A percentile compares a stretch with the other conserved stretches of the same genome.
These are phyloP conservation scores for Colletotrichum limetticola DNA, from an alignment of 2,329 filamentous ascomycete genomes.

Conservation along the genomic window DNA sequence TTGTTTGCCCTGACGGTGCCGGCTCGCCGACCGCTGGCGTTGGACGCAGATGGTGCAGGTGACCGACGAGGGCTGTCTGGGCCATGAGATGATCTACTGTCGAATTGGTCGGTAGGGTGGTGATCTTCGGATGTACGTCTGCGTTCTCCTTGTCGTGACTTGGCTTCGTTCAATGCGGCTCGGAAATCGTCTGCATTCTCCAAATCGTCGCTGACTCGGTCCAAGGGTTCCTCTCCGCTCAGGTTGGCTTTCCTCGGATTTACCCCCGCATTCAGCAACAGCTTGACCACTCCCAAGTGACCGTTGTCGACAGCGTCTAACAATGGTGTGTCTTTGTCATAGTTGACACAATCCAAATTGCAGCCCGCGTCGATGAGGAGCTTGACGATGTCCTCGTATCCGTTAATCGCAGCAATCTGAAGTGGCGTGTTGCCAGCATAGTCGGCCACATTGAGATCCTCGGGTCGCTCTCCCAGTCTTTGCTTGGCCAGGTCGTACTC, in stretches of 20 bases:
- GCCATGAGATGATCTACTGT: constrained; percentile 63
- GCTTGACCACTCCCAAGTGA: constrained; percentile 86
- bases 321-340: constrained; percentile 91
- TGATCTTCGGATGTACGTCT: constrained; percentile 69
- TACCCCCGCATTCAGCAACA: constrained; percentile 86
- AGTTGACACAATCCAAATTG: constrained; percentile 81
- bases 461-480: constrained; percentile 80
- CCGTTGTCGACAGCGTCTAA: constrained; percentile 97
- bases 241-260: constrained; percentile 92
- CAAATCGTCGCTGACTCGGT: constrained; percentile 79
- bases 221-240: constrained; percentile 91
- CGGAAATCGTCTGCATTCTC: constrained; percentile 87
- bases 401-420: constrained; percentile 91
- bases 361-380: constrained; percentile 88
- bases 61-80: constrained; percentile 69
- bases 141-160: constrained; percentile 64
- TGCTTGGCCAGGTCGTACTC: constrained; percentile 83
- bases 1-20: constrained; percentile 70
- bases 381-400: constrained; percentile 86
- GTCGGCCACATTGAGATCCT: constrained; percentile 89
- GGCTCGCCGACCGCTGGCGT: constrained; percentile 57
- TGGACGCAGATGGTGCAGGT: constrained; percentile 53
- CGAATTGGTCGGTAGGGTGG: constrained; percentile 57
- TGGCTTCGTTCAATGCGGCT: constrained; percentile 69
- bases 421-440: constrained; percentile 97